Conservation (phyloP, 192 early-diverging fungal species). For the Coemansia sp. region DNA sequence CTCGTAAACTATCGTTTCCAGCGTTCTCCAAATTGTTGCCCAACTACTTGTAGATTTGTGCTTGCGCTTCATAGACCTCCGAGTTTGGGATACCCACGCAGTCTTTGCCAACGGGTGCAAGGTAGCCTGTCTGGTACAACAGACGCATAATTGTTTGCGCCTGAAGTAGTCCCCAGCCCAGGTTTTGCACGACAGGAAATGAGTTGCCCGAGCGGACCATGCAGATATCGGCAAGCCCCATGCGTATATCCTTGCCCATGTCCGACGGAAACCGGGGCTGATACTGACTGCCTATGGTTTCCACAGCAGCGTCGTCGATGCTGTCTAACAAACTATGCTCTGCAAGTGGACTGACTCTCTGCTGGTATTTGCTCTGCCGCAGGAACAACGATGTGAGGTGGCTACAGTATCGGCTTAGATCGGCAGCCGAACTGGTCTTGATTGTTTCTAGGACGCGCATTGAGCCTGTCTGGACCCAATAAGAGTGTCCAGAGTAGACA, state of each 20-base stretch:
- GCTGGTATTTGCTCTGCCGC: background rate
- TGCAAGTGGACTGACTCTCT: background rate
- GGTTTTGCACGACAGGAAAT: background rate
- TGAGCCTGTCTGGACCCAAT: background rate
- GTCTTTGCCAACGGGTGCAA: background rate
- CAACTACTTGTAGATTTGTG: too few species aligned
- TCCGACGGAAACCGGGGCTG: background rate
- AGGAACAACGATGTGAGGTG: background rate
- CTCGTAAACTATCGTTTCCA: too few species aligned
- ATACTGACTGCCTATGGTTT: background rate
- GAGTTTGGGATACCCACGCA: background rate
- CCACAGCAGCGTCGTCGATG: background rate
- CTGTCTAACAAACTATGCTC: background rate
- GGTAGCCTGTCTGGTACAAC: background rate
- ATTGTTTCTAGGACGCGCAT: background rate
- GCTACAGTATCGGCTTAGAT: background rate
- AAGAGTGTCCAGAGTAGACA: background rate
- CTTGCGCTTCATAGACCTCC: background rate
- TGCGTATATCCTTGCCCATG: background rate
- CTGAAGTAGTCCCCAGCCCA: background rate
- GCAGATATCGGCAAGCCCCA: background rate
- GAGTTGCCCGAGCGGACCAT: background rate
- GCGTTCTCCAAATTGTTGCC: too few species aligned
- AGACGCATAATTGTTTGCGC: background rate
- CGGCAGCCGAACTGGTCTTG: background rate